phyloP scores from a whole-genome alignment of 148 eudicot genomes.

The Drosera capensis region DNA sequence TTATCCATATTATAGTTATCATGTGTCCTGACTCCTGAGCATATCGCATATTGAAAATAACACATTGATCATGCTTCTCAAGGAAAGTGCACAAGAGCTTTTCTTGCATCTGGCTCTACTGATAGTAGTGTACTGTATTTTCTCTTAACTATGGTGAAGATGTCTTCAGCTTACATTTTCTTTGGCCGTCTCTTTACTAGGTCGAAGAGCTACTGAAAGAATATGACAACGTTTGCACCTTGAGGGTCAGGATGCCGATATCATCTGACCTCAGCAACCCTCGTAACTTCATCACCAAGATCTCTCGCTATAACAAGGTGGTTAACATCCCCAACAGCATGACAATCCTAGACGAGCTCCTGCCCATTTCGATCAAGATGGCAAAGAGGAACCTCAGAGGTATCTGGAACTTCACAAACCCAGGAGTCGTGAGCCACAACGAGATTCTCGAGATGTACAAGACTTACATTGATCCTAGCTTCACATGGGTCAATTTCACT shows the following conservation, averaged over 20 bases:
- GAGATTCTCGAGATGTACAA: conserved; percentile 50
- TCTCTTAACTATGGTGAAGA: too few relatives aligned
- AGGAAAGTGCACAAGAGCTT: too few relatives aligned
- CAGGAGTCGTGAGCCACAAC: conserved; percentile 45
- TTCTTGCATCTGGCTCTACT: too few relatives aligned
- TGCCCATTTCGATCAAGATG: conserved; percentile 49
- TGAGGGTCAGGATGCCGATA: conserved; percentile 51
- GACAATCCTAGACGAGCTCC: conserved; percentile 47
- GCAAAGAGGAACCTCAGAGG: conserved; percentile 47
- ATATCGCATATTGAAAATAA: too few relatives aligned
- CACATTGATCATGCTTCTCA: too few relatives aligned
- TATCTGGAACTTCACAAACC: conserved; percentile 50
- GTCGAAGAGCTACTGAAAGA: conserved; percentile 41
- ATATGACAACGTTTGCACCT: conserved; percentile 46
- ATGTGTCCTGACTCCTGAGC: too few relatives aligned
- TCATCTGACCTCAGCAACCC: conserved; percentile 50
- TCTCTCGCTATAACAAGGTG: conserved; percentile 30
- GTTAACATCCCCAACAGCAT: conserved; percentile 57
- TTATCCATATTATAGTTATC: too few relatives aligned
- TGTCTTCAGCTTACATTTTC: too few relatives aligned
- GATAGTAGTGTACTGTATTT: too few relatives aligned
- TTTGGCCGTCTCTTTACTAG: too few relatives aligned
- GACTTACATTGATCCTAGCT: conserved; percentile 29
- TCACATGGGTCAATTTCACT: conserved; percentile 33
- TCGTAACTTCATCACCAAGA: conserved; percentile 43